A percentile compares a stretch with the other conserved stretches of the same genome.
These are phyloP conservation scores for Arabidopsis thaliana DNA, from an alignment of 345 rosid species.

Conservation along the genomic window DNA sequence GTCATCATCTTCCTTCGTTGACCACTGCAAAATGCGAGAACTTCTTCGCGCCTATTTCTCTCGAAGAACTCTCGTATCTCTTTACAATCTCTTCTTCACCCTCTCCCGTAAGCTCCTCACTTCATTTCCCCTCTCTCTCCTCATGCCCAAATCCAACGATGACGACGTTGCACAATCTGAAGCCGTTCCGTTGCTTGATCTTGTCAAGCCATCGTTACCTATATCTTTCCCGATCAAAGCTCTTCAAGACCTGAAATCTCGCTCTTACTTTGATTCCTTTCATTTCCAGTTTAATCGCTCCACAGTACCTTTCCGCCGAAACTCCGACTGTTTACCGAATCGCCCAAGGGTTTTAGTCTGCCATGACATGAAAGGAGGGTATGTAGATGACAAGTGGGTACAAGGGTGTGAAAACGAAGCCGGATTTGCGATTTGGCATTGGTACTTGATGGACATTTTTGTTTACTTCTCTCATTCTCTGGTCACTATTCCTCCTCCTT, in stretches of 20 bases:
- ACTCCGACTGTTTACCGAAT: slow-evolving; percentile 39
- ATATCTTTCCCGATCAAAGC: slow-evolving; percentile 75
- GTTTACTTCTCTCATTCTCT: slow-evolving; percentile 80
- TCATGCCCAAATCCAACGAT: slow-evolving; percentile 45
- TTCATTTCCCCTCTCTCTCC: slow-evolving; percentile 32
- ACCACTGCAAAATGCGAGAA: slow-evolving; percentile 31
- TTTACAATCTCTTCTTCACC: slow-evolving; percentile 43
- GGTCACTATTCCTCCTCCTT: slow-evolving; percentile 90
- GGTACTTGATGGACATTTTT: slow-evolving; percentile 88
- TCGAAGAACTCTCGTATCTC: slow-evolving; percentile 42
- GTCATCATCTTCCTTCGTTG: slow-evolving; percentile 33
- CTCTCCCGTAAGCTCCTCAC: slow-evolving; percentile 27
- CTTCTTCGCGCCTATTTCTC: slow-evolving; percentile 43
- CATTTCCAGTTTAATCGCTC: slow-evolving; percentile 78
- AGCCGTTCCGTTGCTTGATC: slow-evolving; percentile 53
- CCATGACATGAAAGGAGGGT: slow-evolving; percentile 85
- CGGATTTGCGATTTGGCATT: slow-evolving; percentile 81
- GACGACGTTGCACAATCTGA: slow-evolving; percentile 35
- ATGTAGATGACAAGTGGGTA: slow-evolving; percentile 77
- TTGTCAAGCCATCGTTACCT: slow-evolving; percentile 59
- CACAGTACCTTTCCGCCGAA: slow-evolving; percentile 55
- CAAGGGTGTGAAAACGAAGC: slow-evolving; percentile 74
- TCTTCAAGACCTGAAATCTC: slow-evolving; percentile 62
- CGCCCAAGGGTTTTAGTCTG: slow-evolving; percentile 76
- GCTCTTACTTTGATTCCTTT: slow-evolving; percentile 74